These are phyloP conservation scores for Hypoxylon fragiforme DNA, from an alignment of 495 filamentous ascomycete genomes.

Conservation along the genomic window DNA sequence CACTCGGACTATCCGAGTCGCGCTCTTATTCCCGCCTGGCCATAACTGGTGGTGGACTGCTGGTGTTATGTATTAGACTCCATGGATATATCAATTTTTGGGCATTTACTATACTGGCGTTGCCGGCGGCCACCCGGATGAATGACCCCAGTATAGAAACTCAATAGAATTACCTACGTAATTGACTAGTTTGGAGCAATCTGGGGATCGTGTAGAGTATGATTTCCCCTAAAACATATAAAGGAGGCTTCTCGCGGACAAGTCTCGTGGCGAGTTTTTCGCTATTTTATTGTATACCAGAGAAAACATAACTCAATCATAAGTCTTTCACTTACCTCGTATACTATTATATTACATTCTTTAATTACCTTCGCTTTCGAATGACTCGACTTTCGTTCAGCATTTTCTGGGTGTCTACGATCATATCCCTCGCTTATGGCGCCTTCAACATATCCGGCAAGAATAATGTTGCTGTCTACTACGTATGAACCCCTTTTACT, in stretches of 20 bases:
- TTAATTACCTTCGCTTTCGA: background rate
- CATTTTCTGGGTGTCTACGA: slow-evolving; percentile 1
- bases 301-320: too few species aligned
- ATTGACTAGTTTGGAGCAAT: slow-evolving; percentile 1
- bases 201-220: slow-evolving; percentile 1
- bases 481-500: slow-evolving; percentile 41
- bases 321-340: too few species aligned
- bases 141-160: too few species aligned
- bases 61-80: background rate
- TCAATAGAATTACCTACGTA: background rate
- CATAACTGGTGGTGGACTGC: too few species aligned
- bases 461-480: slow-evolving; percentile 58
- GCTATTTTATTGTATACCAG: too few species aligned
- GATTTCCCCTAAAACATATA: too few species aligned
- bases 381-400: slow-evolving; percentile 15
- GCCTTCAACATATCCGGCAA: slow-evolving; percentile 29
- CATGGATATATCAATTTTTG: background rate
- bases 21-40: slow-evolving; percentile 1
- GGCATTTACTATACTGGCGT: too few species aligned
- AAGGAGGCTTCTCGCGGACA: too few species aligned
- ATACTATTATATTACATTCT: background rate
- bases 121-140: too few species aligned
- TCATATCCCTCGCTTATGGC: slow-evolving; percentile 10
- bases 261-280: too few species aligned
- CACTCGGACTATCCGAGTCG: slow-evolving; percentile 15